These are phyloP conservation scores for Cymbopogon flexuosus DNA, from an alignment of 202 grass and related monocot genomes.

Conservation along the genomic window DNA sequence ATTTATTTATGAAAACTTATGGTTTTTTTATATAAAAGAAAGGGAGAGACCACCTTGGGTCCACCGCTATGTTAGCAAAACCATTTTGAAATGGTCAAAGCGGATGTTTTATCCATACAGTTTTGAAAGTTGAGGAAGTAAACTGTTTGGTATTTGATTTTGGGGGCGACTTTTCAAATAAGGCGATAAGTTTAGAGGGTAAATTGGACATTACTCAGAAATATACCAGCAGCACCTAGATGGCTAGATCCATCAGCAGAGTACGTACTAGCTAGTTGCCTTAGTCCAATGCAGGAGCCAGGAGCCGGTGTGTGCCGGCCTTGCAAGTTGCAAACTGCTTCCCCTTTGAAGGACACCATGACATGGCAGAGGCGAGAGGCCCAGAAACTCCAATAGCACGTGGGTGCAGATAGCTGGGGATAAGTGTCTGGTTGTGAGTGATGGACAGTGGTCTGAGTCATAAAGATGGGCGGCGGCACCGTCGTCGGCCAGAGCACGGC, in stretches of 20 bases:
- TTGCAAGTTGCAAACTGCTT: not conserved
- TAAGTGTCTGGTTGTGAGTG: constrained; percentile 3
- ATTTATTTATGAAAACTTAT: no score
- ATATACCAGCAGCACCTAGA: no score
- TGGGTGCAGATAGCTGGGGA: constrained; percentile 6
- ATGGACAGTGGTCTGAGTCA: constrained; percentile 34
- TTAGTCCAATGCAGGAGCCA: not conserved
- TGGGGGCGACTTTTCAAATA: no score
- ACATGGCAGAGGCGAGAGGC: not conserved
- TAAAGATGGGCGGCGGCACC: constrained; percentile 10
- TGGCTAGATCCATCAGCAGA: no score
- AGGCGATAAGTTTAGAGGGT: no score
- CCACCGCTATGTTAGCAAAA: not conserved
- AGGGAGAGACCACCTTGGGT: not conserved
- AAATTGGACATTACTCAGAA: no score
- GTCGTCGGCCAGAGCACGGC: not conserved
- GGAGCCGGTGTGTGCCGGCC: not conserved
- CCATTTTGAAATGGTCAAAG: not conserved
- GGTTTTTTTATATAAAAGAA: not conserved
- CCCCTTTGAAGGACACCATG: not conserved
- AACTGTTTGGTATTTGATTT: no score
- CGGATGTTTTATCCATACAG: no score
- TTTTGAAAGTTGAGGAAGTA: no score
- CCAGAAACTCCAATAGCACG: constrained; percentile 22
- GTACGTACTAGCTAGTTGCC: no score